phyloP scores from a whole-genome alignment of 2,329 filamentous ascomycete species.

The Penicillium nordicum region DNA sequence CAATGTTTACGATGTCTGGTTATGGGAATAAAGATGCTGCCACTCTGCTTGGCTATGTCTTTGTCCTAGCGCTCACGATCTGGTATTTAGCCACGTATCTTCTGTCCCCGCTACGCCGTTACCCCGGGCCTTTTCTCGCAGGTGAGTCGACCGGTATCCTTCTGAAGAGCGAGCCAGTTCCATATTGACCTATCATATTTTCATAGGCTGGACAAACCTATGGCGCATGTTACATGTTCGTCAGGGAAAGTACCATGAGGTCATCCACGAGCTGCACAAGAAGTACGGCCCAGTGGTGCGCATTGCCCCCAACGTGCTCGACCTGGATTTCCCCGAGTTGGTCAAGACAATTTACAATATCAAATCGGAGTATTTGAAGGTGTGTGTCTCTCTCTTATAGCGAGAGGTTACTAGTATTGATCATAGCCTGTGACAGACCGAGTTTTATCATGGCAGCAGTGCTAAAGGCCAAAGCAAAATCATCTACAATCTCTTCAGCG shows the following conservation, averaged over 20 bases:
- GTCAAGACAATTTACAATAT: constrained; percentile 39
- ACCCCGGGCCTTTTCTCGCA: constrained; percentile 22
- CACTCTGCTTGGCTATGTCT: background rate
- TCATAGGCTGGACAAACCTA: constrained; percentile 35
- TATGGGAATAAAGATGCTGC: background rate
- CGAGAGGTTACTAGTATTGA: background rate
- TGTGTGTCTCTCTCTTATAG: background rate
- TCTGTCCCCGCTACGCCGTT: constrained; percentile 15
- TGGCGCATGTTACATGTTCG: constrained; percentile 36
- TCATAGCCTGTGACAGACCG: constrained; percentile 26
- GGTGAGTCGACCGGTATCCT: constrained; percentile 10
- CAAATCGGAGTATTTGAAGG: constrained; percentile 27
- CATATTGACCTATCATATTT: background rate
- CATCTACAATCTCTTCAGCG: constrained; percentile 41
- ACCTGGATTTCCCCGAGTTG: constrained; percentile 39
- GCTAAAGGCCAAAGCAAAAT: constrained; percentile 36
- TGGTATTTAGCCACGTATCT: constrained; percentile 21
- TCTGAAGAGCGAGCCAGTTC: background rate
- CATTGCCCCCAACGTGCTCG: constrained; percentile 41
- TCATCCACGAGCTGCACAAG: constrained; percentile 35
- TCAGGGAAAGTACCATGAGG: constrained; percentile 25
- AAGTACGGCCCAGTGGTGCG: constrained; percentile 43
- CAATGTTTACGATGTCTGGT: background rate
- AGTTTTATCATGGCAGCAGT: constrained; percentile 39
- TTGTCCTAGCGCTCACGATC: background rate